These are phyloP conservation scores for Cercospora sesami DNA, from an alignment of 2,329 filamentous ascomycete species.

Conservation along the genomic window DNA sequence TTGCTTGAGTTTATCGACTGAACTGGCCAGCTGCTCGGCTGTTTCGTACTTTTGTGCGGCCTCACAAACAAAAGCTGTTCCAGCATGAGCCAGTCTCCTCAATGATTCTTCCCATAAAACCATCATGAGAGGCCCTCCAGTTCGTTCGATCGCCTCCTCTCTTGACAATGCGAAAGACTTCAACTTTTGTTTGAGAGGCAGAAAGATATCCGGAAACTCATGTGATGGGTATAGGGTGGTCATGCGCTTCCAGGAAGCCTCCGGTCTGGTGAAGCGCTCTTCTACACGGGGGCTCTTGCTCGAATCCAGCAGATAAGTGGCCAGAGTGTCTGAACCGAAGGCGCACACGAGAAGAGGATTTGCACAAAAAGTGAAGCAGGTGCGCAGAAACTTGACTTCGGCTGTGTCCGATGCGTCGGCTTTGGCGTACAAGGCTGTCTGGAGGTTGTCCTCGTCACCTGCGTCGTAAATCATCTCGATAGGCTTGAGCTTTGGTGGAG, in stretches of 20 bases:
- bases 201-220: not conserved
- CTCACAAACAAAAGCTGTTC: not conserved
- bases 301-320: not conserved
- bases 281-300: not conserved
- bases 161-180: not conserved
- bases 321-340: not conserved
- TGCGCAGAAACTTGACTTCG: not conserved
- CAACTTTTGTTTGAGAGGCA: not conserved
- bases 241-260: not conserved
- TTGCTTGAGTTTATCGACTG: not conserved
- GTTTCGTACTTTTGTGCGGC: not conserved
- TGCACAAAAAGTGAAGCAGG: not conserved
- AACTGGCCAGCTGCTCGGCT: not conserved
- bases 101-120: not conserved
- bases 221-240: not conserved
- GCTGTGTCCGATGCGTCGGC: not conserved
- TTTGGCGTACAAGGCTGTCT: not conserved
- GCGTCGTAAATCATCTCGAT: not conserved
- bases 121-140: not conserved
- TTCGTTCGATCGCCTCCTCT: too few relatives aligned
- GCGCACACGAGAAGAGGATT: not conserved
- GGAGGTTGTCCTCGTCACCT: too few relatives aligned
- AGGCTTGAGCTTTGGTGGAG: not conserved
- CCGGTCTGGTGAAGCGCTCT: not conserved
- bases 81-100: not conserved